Evolutionary conservation across 257 asterid genomes (phyloP), one percentile per base, ranked within the genome.

Genomic region (Lavandula angustifolia): DNA sequence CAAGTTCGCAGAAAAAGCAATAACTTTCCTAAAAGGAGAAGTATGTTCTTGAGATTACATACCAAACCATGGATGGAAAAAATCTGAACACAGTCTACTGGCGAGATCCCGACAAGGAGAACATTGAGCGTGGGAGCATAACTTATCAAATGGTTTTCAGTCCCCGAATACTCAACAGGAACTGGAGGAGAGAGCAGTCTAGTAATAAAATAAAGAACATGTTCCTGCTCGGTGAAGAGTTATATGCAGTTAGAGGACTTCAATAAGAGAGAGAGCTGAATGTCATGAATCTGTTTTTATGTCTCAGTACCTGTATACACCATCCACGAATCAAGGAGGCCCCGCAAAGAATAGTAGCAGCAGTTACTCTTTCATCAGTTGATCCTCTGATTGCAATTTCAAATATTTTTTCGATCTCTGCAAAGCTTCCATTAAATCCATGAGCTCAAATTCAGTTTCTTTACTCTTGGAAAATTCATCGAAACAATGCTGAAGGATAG

Each of bases 61-160:
- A 92, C 99, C 95, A 92, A 73, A 67, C 99, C 99, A 63, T 89
- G 99, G 60, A 92, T 84, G 73, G 97, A 92, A 76, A 92, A 92
- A 68, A 92, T 87, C 78, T 92, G 97, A 67, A 89, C 91, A 73
- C 85, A 87, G 76, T 92, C 99, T 27, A 89, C 91, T 13, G 99
- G 94, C 29, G 97, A 84, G 73, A 89, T 87, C 35, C 99, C 99
- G 31, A 88, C 96, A 61, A 92, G 95, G 46, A 92, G 88, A 76
- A 84, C 80, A 77, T 89, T 87, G 78, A 92, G 84, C 94, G 82
- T 81, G 46, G 97, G 99, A 69, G 86, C 99, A 42, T 78, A 83
- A 75, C 75, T 70, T 68, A 87, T 92, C 84, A 92, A 92, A 76
- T 92, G 86, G 84, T 85, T 87, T 54, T 85, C 89, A 49, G 54